Evolutionary conservation across 1,284 basidiomycete genomes (phyloP), one percentile per base, ranked within the genome.

Genomic region (Thecaphora frezii): DNA sequence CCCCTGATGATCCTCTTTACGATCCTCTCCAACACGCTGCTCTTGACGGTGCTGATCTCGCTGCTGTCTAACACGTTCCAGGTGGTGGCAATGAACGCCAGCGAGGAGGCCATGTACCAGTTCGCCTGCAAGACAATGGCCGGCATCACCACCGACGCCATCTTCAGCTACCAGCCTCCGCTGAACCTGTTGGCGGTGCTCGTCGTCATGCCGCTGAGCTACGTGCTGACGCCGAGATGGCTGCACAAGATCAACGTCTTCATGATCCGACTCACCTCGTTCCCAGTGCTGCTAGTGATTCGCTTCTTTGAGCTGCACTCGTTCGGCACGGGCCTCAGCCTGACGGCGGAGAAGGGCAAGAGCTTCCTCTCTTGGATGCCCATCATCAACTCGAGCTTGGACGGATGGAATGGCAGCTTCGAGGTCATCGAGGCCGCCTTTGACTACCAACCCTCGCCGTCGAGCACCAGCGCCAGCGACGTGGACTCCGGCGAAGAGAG

Each of bases 41-140:
- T 91, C 18, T 81, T 91, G 23, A 91, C 90, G 16, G 73, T 82
- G 44, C 69, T 78, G 44, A 68, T 82, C 87, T 91, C 82, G 7
- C 93, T 96, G 44, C 83, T 97, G 21, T 91, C 91, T 9, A 90
- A 96, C 77, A 97, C 93, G 0, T 97, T 96, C 78, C 87, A 91
- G 0, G 89, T 85, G 19, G 91, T 96, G 71, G 93, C 88, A 61
- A 88, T 90, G 67, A 93, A 96, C 80, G 93, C 93, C 19, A 86
- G 86, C 13, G 91, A 92, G 5, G 93, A 96, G 83, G 89, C 89
- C 4, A 91, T 94, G 90, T 96, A 93, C 78, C 85, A 93, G 47
- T 88, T 88, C 76, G 91, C 92, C 86, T 12, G 79, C 60, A 48
- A 57, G 48, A 61, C 59, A 23, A 44, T 55, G 24, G 53, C 28